Evolutionary conservation across 805 yeast species (phyloP), one percentile per base, ranked within the genome.

Genomic region (Saccharomycopsis lassenensis): DNA sequence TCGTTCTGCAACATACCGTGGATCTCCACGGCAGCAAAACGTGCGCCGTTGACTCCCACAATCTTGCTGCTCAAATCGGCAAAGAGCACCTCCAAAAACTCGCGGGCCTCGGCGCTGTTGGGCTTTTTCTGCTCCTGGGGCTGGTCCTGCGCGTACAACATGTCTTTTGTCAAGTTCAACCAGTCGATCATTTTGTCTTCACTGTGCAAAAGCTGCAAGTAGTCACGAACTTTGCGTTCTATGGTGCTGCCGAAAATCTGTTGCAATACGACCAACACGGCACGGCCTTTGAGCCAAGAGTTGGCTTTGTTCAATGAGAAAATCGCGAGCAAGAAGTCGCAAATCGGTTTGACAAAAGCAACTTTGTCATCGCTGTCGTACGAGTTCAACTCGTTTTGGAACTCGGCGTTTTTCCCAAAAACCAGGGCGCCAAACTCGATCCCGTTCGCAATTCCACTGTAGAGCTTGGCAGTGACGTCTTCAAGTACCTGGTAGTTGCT

Each of bases 241-340:
- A 87, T 77, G 0, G 95, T 80, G 2, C 89, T 81, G 0, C 96
- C 96, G 25, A 87, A 64, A 1, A 87, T 55, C 52, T 85, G 95
- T 54, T 86, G 95, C 36, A 87, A 58, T 3, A 87, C 72, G 4
- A 85, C 74, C 25, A 86, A 66, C 6, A 85, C 63, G 0, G 95
- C 95, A 29, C 86, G 63, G 0, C 95, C 96, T 36, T 94, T 61
- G 1, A 87, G 56, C 94, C 95, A 84, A 31, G 74, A 72, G 31
- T 73, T 74, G 1, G 81, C 65, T 31, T 61, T 64, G 36, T 73
- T 70, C 16, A 83, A 55, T 21, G 81, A 74, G 55, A 87, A 87
- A 1, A 85, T 50, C 0, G 78, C 62, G 14, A 83, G 67, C 35
- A 86, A 66, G 7, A 84, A 52, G 44, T 85, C 94, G 45, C 89